These are phyloP conservation scores for Pilobolus umbonatus DNA, from an alignment of 192 early-diverging fungal species.

Conservation along the genomic window DNA sequence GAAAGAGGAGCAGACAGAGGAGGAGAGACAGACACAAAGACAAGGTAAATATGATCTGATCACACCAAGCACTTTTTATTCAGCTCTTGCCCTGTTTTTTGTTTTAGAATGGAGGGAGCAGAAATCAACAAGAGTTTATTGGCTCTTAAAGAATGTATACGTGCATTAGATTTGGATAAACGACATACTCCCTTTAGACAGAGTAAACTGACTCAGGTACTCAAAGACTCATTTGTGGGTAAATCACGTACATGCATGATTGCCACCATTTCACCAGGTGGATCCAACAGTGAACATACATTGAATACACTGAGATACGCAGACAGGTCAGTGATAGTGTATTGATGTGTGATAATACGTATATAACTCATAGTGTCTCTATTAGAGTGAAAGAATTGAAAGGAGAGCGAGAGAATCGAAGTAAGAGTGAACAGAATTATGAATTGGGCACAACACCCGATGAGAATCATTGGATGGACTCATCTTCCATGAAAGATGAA, in stretches of 20 bases:
- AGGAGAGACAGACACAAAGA: slow-evolving; percentile 90
- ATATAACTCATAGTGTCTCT: not conserved
- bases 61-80: no score
- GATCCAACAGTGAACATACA: slow-evolving; percentile 93
- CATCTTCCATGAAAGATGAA: not conserved
- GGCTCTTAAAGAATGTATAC: slow-evolving; percentile 96
- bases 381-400: slow-evolving; percentile 40
- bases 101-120: slow-evolving; percentile 91
- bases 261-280: slow-evolving; percentile 94
- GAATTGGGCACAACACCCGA: slow-evolving; percentile 12
- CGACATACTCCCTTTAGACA: slow-evolving; percentile 97
- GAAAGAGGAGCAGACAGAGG: slow-evolving; percentile 95
- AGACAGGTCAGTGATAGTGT: slow-evolving; percentile 77
- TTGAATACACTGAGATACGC: slow-evolving; percentile 97
- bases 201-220: slow-evolving; percentile 90
- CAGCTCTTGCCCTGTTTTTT: not conserved
- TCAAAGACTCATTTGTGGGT: slow-evolving; percentile 98
- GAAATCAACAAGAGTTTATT: slow-evolving; percentile 98
- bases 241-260: slow-evolving; percentile 99
- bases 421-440: slow-evolving; percentile 1
- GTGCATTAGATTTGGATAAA: slow-evolving; percentile 90
- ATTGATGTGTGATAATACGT: not conserved
- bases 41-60: slow-evolving; percentile 52
- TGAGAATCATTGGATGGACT: not conserved
- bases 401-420: slow-evolving; percentile 34